Evolutionary conservation across 2,329 filamentous ascomycete genomes (phyloP).

Genomic region (Aspergillus sp.): DNA sequence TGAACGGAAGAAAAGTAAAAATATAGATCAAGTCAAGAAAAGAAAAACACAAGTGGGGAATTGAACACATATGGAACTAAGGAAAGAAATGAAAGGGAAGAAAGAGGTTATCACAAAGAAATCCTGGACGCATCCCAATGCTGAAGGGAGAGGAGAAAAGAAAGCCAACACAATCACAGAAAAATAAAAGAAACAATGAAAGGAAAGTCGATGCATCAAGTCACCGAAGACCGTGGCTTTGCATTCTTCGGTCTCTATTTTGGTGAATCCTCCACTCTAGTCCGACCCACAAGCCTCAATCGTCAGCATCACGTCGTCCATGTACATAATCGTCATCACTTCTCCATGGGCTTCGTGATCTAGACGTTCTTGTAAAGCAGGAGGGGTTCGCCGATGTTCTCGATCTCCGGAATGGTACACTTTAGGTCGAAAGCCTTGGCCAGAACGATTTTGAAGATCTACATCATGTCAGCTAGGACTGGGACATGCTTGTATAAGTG

Average conservation of each 20-base stretch:
- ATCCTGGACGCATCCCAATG: constrained; percentile 10
- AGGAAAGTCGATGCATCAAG: not conserved
- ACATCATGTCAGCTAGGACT: constrained; percentile 24
- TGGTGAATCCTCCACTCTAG: not conserved
- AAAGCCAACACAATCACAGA: not conserved
- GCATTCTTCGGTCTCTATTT: not conserved
- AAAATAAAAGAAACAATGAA: constrained; percentile 3
- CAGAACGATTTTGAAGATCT: constrained; percentile 99
- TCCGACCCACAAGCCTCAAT: constrained; percentile 14
- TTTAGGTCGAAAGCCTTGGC: constrained; percentile 98
- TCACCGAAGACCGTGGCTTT: not conserved
- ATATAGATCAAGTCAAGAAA: not conserved
- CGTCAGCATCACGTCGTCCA: constrained; percentile 36
- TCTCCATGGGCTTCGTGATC: constrained; percentile 8
- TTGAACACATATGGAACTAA: constrained; percentile 1
- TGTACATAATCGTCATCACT: constrained; percentile 29
- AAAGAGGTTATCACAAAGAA: constrained; percentile 1
- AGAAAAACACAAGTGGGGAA: constrained; percentile 4
- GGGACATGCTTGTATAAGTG: not conserved
- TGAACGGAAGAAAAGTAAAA: not conserved
- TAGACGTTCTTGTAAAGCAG: constrained; percentile 72
- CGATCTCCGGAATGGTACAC: constrained; percentile 98
- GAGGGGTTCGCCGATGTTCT: constrained; percentile 93
- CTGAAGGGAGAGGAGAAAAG: constrained; percentile 2
- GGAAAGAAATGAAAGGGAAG: not conserved